Evolutionary conservation across 177 flowering plant species (phyloP).

Genomic region (Telopea speciosissima): DNA sequence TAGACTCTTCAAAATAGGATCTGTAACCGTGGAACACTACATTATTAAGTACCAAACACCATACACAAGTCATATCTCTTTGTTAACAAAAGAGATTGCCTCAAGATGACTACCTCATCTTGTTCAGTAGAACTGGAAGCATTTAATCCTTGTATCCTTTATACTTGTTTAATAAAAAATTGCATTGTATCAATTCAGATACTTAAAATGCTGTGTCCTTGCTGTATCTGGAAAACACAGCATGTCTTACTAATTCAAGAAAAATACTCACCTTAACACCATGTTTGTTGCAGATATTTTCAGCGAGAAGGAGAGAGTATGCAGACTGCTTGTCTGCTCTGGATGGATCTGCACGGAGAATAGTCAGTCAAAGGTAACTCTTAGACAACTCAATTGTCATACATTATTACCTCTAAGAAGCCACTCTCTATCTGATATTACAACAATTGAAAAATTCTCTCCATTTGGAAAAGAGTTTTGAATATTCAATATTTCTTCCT

Average conservation of each 20-base stretch:
- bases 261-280: constrained; percentile 59
- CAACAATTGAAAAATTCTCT: constrained; percentile 69
- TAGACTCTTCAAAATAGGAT: no score
- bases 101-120: background rate
- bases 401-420: constrained; percentile 65
- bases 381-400: constrained; percentile 10
- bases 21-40: no score
- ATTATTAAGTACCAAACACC: no score
- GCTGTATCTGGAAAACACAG: no score
- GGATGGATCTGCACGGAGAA: constrained; percentile 59
- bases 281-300: constrained; percentile 67
- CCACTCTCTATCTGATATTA: constrained; percentile 78
- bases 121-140: background rate
- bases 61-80: no score
- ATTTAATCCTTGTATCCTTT: background rate
- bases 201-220: no score
- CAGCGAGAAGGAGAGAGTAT: constrained; percentile 88
- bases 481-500: constrained; percentile 55
- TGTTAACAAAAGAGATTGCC: background rate
- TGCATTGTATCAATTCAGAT: no score
- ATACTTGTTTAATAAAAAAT: background rate
- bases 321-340: constrained; percentile 89
- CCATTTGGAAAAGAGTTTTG: constrained; percentile 38
- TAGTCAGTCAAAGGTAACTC: constrained; percentile 7
- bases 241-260: no score